phyloP scores from a whole-genome alignment of 495 filamentous ascomycete genomes.

The Filosporella fistucella region DNA sequence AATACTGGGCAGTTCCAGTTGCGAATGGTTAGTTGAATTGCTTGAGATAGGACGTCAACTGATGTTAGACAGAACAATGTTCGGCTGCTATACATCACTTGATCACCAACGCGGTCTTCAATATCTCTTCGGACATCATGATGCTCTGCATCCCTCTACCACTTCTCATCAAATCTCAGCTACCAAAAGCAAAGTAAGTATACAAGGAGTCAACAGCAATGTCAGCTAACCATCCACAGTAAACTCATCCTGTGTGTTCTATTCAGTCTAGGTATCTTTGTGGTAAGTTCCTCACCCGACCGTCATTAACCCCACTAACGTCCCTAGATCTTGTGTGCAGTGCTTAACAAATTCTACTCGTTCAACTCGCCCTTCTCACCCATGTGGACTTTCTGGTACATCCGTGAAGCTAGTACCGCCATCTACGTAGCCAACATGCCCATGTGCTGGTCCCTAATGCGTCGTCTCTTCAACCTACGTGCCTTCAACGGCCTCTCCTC shows the following conservation, averaged over 20 bases:
- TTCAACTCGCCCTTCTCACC: conserved; percentile 50
- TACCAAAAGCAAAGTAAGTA: conserved; percentile 33
- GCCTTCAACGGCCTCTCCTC: conserved; percentile 31
- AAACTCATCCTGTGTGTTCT: conserved; percentile 49
- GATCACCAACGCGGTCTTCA: conserved; percentile 62
- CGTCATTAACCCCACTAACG: not conserved
- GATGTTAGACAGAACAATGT: conserved; percentile 28
- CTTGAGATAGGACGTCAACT: conserved; percentile 30
- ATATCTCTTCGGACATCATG: conserved; percentile 58
- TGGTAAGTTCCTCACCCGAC: conserved; percentile 24
- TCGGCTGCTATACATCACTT: conserved; percentile 45
- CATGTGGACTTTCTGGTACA: conserved; percentile 65
- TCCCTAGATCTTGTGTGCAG: conserved; percentile 50
- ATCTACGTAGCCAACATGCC: conserved; percentile 62
- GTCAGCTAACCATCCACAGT: conserved; percentile 19
- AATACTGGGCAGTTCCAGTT: conserved; percentile 55
- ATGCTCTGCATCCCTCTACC: conserved; percentile 60
- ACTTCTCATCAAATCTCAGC: conserved; percentile 47
- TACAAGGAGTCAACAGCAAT: not conserved
- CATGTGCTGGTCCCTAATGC: conserved; percentile 55
- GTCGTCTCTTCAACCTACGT: conserved; percentile 45
- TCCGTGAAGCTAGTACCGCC: conserved; percentile 58
- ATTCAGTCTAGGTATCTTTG: conserved; percentile 55
- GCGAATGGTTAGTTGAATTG: conserved; percentile 25
- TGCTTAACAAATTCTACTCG: conserved; percentile 64